Base-by-base conservation (phyloP, 148 eudicot species). In the Vaccinium macrocarpon region DNA sequence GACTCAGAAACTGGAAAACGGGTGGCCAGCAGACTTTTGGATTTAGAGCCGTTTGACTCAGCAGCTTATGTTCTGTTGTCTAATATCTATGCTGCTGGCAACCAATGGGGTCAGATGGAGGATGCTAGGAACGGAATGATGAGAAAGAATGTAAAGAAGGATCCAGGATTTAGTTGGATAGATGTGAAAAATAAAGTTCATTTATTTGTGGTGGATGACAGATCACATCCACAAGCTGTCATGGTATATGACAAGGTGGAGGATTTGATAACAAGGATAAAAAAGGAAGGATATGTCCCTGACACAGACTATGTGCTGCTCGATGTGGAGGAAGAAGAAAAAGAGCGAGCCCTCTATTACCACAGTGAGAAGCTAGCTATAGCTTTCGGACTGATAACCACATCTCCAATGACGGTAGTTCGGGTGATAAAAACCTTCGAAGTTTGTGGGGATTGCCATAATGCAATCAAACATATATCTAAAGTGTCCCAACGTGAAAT, bases 401-500 rank as follows among this genome's bases (percentile, higher is more conserved):
- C 76, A 1, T 15, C 76, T 72, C 49, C 76, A 72, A 35, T 49
- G 2, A 72, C 76, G 10, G n/a, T 38, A 35, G 10, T 72, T 10
- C 49, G 76, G n/a, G 76, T 72, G 10, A 72, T 72, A 35, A 72
- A 72, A 72, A 38, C 76, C 76, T 72, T 72, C 76, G 76, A 72
- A 72, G 76, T 72, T 72, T 72, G 76, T 72, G 76, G 76, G 76
- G 76, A 72, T 35, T 72, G 76, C 76, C 76, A 72, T 38, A 72
- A 72, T 38, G 76, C 76, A 35, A 72, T 72, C 76, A 72, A 72
- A 38, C 49, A 72, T 35, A 16, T 72, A 32, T 35, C 76, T 7
- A 18, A 35, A 6, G n/a, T 72, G 18, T 72, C 76, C n/a, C 76
- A 38, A 38, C 76, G 76, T 35, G 49, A 72, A 72, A 72, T 72